Base-by-base conservation (phyloP, 2,329 filamentous ascomycete genomes). In the Colletotrichum caudatum region DNA sequence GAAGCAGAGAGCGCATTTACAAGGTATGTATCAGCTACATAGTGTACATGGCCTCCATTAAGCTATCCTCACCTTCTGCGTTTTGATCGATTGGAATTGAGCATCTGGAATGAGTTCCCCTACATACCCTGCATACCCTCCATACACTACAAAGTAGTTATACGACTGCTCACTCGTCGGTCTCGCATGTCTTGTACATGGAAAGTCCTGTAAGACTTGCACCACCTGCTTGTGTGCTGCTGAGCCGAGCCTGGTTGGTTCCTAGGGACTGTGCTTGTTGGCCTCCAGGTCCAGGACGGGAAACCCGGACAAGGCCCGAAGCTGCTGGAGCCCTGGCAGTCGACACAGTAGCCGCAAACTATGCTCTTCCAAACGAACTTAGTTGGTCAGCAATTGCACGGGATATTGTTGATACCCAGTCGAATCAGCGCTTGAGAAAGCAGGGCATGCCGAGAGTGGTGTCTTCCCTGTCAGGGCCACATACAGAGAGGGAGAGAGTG, bases 21-120 rank as follows among this genome's bases (percentile, higher is more conserved):
- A 23, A 56, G 9, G 9, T 29, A 37, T 9, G 61, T 73, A 64
- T 29, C n/a, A 5, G 37, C 54, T 70, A 73, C 71, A 41, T 57
- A 33, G 35, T 16, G 29, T n/a, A 71, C 71, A 41, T 57, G 39
- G 35, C 20, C 44, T n/a, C 46, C 41, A 23, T 39, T 44, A 18
- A 41, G 18, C 39, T 18, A 33, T 44, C 37, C 35, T 53, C 20
- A 29, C 39, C 33, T 67, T 50, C 50, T 58, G 50, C 58, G 35
- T 29, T 29, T 29, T 29, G 50, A 18, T 26, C 12, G 12, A 29
- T 23, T 29, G 23, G 23, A 8, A 51, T 51, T 8, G 23, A 26
- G 12, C 48, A 16, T 33, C 16, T 18, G 26, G 12, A 18, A 29
- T 53, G 26, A 29, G 5, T 29, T 29, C 26, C 50, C 50, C 20